phyloP scores from a whole-genome alignment of 2,329 filamentous ascomycete genomes.

The Aureobasidium mangrovei region DNA sequence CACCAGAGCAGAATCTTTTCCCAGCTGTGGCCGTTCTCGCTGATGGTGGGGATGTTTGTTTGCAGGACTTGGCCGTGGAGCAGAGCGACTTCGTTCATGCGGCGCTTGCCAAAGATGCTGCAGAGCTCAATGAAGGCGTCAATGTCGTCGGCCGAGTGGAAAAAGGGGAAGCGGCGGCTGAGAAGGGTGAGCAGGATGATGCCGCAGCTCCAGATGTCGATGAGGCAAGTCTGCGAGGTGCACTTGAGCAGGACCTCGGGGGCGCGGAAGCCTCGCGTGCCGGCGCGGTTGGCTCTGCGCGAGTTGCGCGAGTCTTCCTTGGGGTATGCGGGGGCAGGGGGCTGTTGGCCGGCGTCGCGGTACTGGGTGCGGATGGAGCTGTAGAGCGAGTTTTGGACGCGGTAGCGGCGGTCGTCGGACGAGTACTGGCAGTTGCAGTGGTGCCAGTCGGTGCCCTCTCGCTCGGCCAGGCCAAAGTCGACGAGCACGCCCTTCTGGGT shows the following conservation, averaged over 20 bases:
- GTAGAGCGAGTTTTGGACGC: conserved; percentile 50
- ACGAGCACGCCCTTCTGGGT: conserved; percentile 81
- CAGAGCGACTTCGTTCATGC: conserved; percentile 74
- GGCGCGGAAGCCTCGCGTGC: conserved; percentile 89
- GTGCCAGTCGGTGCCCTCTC: conserved; percentile 60
- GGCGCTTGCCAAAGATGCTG: conserved; percentile 78
- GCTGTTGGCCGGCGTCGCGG: conserved; percentile 20
- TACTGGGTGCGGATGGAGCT: conserved; percentile 25
- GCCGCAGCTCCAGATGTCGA: conserved; percentile 94
- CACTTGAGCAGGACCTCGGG: conserved; percentile 97
- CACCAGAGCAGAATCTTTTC: conserved; percentile 96
- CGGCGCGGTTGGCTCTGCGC: conserved; percentile 84
- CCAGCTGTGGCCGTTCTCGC: conserved; percentile 72
- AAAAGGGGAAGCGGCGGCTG: conserved; percentile 89
- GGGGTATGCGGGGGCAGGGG: conserved; percentile 58
- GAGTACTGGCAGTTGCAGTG: conserved; percentile 73
- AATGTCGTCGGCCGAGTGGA: conserved; percentile 96
- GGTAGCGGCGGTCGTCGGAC: conserved; percentile 50
- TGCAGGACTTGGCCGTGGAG: conserved; percentile 89
- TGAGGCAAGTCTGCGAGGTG: conserved; percentile 81
- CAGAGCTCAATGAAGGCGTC: conserved; percentile 97
- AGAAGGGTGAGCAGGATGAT: conserved; percentile 96
- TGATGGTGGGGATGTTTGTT: conserved; percentile 84
- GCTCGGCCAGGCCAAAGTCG: conserved; percentile 95
- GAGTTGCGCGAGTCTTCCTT: conserved; percentile 84